phyloP scores from a whole-genome alignment of 2,329 filamentous ascomycete genomes.

The Biscogniauxia marginata region DNA sequence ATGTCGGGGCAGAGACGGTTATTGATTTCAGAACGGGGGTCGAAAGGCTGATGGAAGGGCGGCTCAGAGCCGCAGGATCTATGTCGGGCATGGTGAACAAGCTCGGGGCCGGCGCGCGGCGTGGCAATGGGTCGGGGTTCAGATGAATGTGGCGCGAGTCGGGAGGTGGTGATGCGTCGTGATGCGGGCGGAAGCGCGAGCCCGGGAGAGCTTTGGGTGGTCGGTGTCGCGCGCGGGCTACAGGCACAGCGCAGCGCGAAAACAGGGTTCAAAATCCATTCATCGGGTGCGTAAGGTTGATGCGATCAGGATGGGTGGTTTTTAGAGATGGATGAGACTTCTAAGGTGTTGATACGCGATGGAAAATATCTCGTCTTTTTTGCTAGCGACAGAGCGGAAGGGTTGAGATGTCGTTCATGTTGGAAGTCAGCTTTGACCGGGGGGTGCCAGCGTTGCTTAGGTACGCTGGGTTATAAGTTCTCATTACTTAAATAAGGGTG shows the following conservation, averaged over 20 bases:
- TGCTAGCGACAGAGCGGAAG: slow-evolving; percentile 16
- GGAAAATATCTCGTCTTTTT: slow-evolving; percentile 14
- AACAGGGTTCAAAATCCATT: slow-evolving; percentile 27
- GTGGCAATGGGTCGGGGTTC: slow-evolving; percentile 12
- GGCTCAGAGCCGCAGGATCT: slow-evolving; percentile 67
- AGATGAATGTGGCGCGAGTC: slow-evolving; percentile 20
- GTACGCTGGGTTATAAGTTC: too few relatives aligned
- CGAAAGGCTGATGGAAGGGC: slow-evolving; percentile 55
- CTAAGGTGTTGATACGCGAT: slow-evolving; percentile 21
- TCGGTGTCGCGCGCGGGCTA: slow-evolving; percentile 25
- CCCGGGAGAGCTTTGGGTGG: slow-evolving; percentile 16
- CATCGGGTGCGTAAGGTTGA: slow-evolving; percentile 20
- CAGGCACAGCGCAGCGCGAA: slow-evolving; percentile 27
- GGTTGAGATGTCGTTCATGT: slow-evolving; percentile 11
- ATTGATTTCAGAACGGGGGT: slow-evolving; percentile 62
- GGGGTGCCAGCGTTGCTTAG: not conserved
- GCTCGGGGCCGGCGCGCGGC: slow-evolving; percentile 13
- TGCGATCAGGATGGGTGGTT: slow-evolving; percentile 24
- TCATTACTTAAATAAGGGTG: too few relatives aligned
- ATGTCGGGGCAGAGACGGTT: slow-evolving; percentile 48
- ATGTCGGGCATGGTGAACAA: slow-evolving; percentile 61
- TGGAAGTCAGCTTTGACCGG: slow-evolving; percentile 3
- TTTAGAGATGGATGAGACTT: slow-evolving; percentile 20
- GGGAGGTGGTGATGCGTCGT: slow-evolving; percentile 26
- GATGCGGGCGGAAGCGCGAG: slow-evolving; percentile 17